Base-by-base conservation (phyloP, 129 eudicot species). In the Pulicaria dysenterica region DNA sequence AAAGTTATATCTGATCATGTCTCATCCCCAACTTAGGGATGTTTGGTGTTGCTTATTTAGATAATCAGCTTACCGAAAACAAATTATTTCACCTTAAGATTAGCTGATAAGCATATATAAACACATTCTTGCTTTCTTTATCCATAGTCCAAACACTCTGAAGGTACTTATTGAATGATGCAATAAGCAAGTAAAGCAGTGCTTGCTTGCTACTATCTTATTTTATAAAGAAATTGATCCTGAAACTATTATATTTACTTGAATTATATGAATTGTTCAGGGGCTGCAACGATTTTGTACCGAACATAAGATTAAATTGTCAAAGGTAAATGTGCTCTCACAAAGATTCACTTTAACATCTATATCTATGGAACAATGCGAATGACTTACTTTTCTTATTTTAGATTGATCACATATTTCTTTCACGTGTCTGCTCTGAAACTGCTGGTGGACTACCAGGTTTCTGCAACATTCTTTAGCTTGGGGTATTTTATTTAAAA, bases 391-490 rank as follows among this genome's bases (percentile, higher is more conserved):
- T 74, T 70, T 6, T 47, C 57, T 10, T 55, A 49, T 34, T 76
- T 47, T 79, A 93, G 96, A 94, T 94, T 78, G 98, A 94, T 87
- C 96, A 94, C 86, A 84, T 94, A 84, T 94, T 94, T 79, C 89
- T 94, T 65, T 90, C 98, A 10, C 95, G 98, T 17, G 98, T 94
- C 47, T 90, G 96, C 84, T 87, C 98, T 58, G 98, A 94, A 90
- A 94, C 98, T 74, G 96, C 98, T 1, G 96, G 98, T 68, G 98
- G 98, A 55, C 86, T 93, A 68, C 98, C 98, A 82, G 96, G 98
- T 89, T 59, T 58, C 37, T 12, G 19, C 41, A 5, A 17, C 16
- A 5, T 11, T 50, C 43, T 40, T 55, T 11, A 19, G 13, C 10
- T 19, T 58, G n/a, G 7, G 36, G 36, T 17, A 5, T 44, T 13